Base-by-base conservation (phyloP, 352 stramenopile species). In the Blastocystis hominis region DNA sequence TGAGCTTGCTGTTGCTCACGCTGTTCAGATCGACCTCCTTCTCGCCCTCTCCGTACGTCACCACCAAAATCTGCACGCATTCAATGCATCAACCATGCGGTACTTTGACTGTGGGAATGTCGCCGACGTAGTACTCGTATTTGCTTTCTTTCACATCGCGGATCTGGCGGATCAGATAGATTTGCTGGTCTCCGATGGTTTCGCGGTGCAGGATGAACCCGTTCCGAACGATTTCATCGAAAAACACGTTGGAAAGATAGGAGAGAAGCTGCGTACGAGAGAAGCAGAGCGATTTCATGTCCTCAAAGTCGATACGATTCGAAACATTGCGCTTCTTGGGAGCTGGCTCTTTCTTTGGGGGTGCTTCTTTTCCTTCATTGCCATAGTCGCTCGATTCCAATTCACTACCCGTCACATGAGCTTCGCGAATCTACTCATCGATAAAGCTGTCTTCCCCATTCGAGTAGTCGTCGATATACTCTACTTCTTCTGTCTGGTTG, bases 221-320 rank as follows among this genome's bases (percentile, higher is more conserved):
- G 72, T 69, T 84, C 6, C 55, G 50, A 36, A 84, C 44, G 40
- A 84, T 84, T 13, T 84, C 72, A 40, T 84, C 72, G 50, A 84
- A 84, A 53, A 84, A 84, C 44, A 53, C 50, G 44, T 84, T 84
- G 34, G 13, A 24, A 10, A 84, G 30, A 17, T 66, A 66, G 38
- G 72, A 84, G n/a, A 84, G 47, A 10, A 84, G 34, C n/a, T 66
- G 59, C 53, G 66, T 47, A 20, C 72, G 50, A 0, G 72, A 53
- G 34, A 84, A 53, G 13, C 40, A 84, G 30, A 84, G 59, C 9
- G 72, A 66, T 10, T 54, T 42, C 56, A 84, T n/a, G 46, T 84
- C 72, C 17, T 84, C 72, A 13, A 84, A 47, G 13, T 84, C 72
- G 50, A 84, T 84, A 38, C 10, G 47, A 46, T 84, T 53, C 50